phyloP scores from a whole-genome alignment of 768 basidiomycete genomes.

The Boletales sp. region DNA sequence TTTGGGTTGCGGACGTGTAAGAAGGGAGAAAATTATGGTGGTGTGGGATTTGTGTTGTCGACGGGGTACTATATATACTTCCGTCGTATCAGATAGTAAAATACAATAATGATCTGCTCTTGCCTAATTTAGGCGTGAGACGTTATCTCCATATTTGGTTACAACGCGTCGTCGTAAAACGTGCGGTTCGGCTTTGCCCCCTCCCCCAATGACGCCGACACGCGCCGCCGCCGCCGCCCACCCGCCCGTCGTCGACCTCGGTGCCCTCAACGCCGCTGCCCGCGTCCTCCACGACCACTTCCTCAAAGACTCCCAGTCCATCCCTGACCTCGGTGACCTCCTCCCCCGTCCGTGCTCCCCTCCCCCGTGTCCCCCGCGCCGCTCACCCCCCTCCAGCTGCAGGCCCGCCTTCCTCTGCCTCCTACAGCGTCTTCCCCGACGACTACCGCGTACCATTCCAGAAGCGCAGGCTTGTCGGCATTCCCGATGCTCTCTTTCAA shows the following conservation, averaged over 20 bases:
- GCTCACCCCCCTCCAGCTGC: constrained; percentile 42
- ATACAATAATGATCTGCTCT: no score
- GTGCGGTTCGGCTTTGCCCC: no score
- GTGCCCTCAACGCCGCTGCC: constrained; percentile 62
- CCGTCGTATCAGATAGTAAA: no score
- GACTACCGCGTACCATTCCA: constrained; percentile 79
- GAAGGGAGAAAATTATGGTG: no score
- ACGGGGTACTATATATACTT: no score
- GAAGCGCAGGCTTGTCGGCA: constrained; percentile 70
- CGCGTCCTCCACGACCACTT: constrained; percentile 65
- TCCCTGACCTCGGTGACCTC: constrained; percentile 74
- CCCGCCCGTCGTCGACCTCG: constrained; percentile 48
- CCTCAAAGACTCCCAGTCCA: constrained; percentile 65
- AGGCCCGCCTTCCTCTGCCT: constrained; percentile 65
- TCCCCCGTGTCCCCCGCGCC: background rate
- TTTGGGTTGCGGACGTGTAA: no score
- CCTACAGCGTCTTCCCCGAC: constrained; percentile 74
- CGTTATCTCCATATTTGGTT: no score
- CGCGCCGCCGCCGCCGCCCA: background rate
- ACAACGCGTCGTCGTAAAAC: no score
- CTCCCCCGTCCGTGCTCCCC: constrained; percentile 49
- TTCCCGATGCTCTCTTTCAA: constrained; percentile 74
- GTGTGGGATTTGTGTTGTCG: no score
- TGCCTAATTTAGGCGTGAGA: no score
- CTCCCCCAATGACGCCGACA: no score